Conservation (phyloP, 2,329 filamentous ascomycete genomes). For the Epicoccum nigrum region DNA sequence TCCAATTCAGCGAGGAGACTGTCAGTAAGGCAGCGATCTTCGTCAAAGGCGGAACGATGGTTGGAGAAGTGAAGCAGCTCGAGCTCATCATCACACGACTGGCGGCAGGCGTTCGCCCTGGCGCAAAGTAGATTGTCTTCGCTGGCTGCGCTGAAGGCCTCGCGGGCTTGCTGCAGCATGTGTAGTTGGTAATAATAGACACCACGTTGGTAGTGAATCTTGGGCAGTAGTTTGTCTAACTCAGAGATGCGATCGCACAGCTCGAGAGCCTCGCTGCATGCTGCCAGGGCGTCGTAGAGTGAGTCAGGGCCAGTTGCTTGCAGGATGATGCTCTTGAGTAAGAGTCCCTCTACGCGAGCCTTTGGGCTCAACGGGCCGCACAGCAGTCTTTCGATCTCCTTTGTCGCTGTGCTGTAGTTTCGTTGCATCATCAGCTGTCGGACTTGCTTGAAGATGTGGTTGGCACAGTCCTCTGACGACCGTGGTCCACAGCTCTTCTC, state of each 20-base stretch:
- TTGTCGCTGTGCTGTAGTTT: conserved; percentile 33
- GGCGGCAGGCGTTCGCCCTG: conserved; percentile 19
- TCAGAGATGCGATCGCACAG: conserved; percentile 32
- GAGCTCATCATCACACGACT: conserved; percentile 30
- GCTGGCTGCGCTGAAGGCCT: conserved; percentile 24
- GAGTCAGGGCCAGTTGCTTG: conserved; percentile 30
- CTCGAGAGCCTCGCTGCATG: conserved; percentile 41
- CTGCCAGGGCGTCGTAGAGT: conserved; percentile 37
- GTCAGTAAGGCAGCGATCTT: conserved; percentile 29
- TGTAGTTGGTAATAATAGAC: conserved; percentile 33
- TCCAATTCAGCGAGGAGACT: conserved; percentile 26
- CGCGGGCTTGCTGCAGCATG: conserved; percentile 30
- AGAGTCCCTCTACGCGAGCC: conserved; percentile 34
- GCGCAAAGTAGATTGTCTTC: conserved; percentile 18
- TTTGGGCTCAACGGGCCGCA: conserved; percentile 33
- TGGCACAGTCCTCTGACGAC: conserved; percentile 11
- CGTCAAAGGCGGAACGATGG: conserved; percentile 40
- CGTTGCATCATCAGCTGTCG: conserved; percentile 24
- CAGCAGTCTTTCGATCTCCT: conserved; percentile 34
- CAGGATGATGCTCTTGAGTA: conserved; percentile 39
- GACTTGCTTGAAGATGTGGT: conserved; percentile 26
- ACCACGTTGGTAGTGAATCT: conserved; percentile 36
- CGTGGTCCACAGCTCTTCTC: conserved; percentile 8
- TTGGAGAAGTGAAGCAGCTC: conserved; percentile 16
- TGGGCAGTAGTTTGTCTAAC: conserved; percentile 28